phyloP scores from a whole-genome alignment of 164 flowering plant species.

The Berberis vulgaris region DNA sequence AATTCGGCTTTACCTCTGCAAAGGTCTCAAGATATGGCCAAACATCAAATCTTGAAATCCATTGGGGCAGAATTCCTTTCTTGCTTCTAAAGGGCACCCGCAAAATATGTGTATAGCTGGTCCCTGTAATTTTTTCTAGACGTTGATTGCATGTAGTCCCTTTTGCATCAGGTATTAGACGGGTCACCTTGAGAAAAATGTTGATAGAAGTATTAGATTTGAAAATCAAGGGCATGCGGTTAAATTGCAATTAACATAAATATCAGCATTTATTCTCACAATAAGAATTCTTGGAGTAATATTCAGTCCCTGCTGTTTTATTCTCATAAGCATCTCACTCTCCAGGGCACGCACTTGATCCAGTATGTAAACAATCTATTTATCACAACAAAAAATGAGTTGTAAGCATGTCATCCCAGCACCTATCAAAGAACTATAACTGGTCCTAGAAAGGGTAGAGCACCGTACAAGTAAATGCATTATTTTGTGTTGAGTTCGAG shows the following conservation, averaged over 20 bases:
- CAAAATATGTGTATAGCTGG: conserved; percentile 70
- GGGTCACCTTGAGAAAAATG: conserved; percentile 51
- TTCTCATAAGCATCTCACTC: conserved; percentile 75
- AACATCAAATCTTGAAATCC: conserved; percentile 97
- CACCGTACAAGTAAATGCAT: too few species aligned
- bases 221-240: not conserved
- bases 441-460: too few species aligned
- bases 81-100: conserved; percentile 89
- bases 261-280: conserved; percentile 30
- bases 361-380: conserved; percentile 83
- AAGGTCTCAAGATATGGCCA: conserved; percentile 97
- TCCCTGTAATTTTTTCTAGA: conserved; percentile 81
- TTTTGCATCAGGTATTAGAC: conserved; percentile 89
- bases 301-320: conserved; percentile 69
- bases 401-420: not conserved
- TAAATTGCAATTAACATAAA: not conserved
- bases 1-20: conserved; percentile 50
- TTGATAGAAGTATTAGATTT: not conserved
- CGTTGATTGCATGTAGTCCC: conserved; percentile 96
- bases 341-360: conserved; percentile 98
- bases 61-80: conserved; percentile 78
- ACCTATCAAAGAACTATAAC: too few species aligned
- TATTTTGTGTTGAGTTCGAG: too few species aligned
- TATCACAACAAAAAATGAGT: conserved; percentile 2
- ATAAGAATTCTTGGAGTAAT: conserved; percentile 79